Evolutionary conservation across 768 basidiomycete species (phyloP), one percentile per base, ranked within the genome.

Genomic region (Jaapia argillacea): DNA sequence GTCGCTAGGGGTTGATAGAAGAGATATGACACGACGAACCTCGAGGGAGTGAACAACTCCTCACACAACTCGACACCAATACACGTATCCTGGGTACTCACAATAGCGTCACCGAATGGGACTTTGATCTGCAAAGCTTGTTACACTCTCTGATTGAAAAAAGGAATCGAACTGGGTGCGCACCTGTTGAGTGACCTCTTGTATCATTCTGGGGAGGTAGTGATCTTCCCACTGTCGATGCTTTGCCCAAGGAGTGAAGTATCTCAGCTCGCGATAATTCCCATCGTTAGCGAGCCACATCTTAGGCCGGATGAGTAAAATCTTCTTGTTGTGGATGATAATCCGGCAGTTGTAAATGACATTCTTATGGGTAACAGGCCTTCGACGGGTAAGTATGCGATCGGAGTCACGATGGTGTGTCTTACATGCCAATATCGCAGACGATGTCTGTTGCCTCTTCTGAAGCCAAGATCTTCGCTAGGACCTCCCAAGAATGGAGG

Each of bases 271-370:
- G 51, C 96, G 85, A 60, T 99, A 99, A 57, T 98, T 98, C 3
- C 96, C 96, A 54, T 96, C 91, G 57, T 98, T 98, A 1, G 96
- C 96, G 36, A 99, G 71, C 96, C 96, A 99, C 93, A 99, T 93
- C 68, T 98, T 99, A 0, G 96, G 96, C 20, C 96, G 80, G 50
- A 99, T 98, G 49, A 97, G 78, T 1, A 97, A 64, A 47, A 99
- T 92, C 64, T 88, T 75, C 44, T 78, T 72, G 63, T 92, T 72
- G 56, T 90, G 75, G 35, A 93, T 77, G 58, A 98, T 82, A 26
- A 98, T 71, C 16, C 96, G 83, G 60, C 91, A 96, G 57, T 99
- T 99, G 67, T 97, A 98, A 50, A 85, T 93, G 38, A 92, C 91
- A 58, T 96, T 98, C 74, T 97, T 97, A 74, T 99, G 96, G 2